Evolutionary conservation across 2,329 filamentous ascomycete genomes (phyloP).

Genomic region (Fusarium nurragi): DNA sequence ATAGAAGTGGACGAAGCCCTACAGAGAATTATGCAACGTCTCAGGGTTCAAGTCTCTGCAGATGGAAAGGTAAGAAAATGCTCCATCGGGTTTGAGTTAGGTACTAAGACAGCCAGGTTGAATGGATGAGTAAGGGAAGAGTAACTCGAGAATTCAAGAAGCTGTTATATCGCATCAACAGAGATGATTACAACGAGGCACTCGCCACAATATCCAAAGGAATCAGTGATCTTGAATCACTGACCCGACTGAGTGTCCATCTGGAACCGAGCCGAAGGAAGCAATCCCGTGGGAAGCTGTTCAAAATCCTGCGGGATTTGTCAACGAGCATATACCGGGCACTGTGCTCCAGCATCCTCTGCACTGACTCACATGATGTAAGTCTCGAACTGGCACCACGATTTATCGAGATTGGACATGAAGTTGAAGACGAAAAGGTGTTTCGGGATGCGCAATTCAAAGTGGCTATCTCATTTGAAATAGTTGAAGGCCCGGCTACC

Average conservation of each 20-base stretch:
- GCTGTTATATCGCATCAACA: not conserved
- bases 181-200: slow-evolving; percentile 17
- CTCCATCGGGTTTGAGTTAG: accelerated
- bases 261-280: slow-evolving; percentile 14
- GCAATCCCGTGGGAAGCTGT: slow-evolving; percentile 10
- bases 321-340: slow-evolving; percentile 22
- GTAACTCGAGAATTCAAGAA: slow-evolving; percentile 17
- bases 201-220: not conserved
- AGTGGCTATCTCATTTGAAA: slow-evolving; percentile 14
- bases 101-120: not conserved
- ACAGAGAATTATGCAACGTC: slow-evolving; percentile 18
- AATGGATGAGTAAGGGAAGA: not conserved
- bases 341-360: slow-evolving; percentile 16
- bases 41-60: not conserved
- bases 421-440: not conserved
- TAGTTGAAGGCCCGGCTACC: not conserved
- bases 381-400: not conserved
- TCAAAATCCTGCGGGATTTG: slow-evolving; percentile 11
- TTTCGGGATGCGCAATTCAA: not conserved
- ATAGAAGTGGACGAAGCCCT: slow-evolving; percentile 40
- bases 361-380: not conserved
- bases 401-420: not conserved
- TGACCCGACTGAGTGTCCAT: not conserved
- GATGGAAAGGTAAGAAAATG: not conserved
- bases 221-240: not conserved